Conservation (phyloP, 1,284 basidiomycete species). For the Volvariella volvacea region DNA sequence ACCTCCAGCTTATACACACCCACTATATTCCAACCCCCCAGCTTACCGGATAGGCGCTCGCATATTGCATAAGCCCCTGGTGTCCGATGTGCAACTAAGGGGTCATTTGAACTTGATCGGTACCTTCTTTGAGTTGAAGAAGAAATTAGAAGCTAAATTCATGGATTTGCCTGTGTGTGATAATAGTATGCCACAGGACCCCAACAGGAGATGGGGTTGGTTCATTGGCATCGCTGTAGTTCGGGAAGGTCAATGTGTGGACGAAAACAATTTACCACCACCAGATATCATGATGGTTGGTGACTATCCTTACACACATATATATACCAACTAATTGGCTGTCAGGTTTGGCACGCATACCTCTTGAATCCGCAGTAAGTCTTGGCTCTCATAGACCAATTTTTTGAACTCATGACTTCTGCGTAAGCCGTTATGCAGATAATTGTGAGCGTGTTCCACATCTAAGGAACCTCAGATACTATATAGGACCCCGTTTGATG, state of each 20-base stretch:
- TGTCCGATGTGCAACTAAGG: conserved; percentile 18
- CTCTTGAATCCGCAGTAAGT: too few relatives aligned
- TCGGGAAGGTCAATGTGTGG: conserved; percentile 23
- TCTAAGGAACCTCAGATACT: too few relatives aligned
- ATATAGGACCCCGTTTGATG: too few relatives aligned
- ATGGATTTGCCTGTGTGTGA: conserved; percentile 1
- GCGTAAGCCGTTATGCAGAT: too few relatives aligned
- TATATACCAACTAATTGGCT: not conserved
- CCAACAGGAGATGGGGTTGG: conserved; percentile 24
- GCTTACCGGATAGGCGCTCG: too few relatives aligned
- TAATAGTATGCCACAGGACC: conserved; percentile 15
- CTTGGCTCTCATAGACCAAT: too few relatives aligned
- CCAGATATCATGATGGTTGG: conserved; percentile 42
- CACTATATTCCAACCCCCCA: not conserved
- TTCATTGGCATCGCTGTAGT: conserved; percentile 28
- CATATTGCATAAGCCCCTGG: conserved; percentile 11
- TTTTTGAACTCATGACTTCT: too few relatives aligned
- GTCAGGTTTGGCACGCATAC: not conserved
- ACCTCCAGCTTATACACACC: not conserved
- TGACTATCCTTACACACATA: too few relatives aligned
- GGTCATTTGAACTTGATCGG: conserved; percentile 22
- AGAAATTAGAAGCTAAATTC: conserved; percentile 14
- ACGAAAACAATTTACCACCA: conserved; percentile 29
- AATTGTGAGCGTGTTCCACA: too few relatives aligned
- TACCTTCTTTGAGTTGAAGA: conserved; percentile 21